Evolutionary conservation across 2,329 filamentous ascomycete genomes (phyloP).

Genomic region (Akanthomyces uredinophilus): DNA sequence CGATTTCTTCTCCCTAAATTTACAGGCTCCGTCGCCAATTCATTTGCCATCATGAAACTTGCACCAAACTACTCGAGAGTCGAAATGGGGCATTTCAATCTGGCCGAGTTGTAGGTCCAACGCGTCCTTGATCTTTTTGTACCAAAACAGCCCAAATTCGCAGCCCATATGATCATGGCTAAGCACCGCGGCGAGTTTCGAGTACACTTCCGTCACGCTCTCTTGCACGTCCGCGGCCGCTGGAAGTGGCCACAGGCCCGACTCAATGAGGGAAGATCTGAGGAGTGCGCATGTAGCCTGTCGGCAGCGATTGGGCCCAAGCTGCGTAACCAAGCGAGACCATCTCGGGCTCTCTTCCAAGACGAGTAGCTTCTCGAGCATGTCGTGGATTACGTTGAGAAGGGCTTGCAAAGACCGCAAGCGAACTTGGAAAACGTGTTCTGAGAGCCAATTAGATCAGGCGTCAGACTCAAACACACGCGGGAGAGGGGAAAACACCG

Average conservation of each 20-base stretch:
- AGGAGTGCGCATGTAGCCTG: not conserved
- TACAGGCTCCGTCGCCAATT: no score
- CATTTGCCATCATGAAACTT: no score
- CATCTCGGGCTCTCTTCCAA: not conserved
- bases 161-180: not conserved
- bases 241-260: not conserved
- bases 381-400: not conserved
- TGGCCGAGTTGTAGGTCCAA: not conserved
- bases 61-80: no score
- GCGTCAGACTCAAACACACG: not conserved
- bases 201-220: not conserved
- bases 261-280: not conserved
- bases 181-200: not conserved
- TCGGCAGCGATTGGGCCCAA: not conserved
- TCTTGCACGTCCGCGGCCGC: not conserved
- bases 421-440: not conserved
- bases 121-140: not conserved
- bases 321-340: not conserved
- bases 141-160: not conserved
- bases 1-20: no score
- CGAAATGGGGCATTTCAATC: not conserved
- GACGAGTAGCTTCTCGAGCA: not conserved
- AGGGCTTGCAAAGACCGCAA: not conserved
- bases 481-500: no score
- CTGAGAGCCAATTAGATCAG: not conserved